Evolutionary conservation across 371 early-diverging fungal species (phyloP), one percentile per base, ranked within the genome.

Genomic region (Syncephalastrum contaminatum): DNA sequence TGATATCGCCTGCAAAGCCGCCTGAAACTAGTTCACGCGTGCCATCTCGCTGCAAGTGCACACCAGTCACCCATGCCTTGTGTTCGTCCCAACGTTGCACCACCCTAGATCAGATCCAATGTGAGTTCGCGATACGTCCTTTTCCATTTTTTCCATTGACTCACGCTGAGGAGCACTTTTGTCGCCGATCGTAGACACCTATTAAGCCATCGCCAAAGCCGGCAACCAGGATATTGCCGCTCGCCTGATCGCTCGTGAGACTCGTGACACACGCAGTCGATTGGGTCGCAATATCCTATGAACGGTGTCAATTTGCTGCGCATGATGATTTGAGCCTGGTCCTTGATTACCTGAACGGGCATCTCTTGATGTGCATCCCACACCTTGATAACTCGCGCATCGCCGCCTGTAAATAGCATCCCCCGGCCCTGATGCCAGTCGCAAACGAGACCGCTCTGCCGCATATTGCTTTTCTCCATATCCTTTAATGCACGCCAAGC

Each of bases 361-460:
- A 86, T 60, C 63, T 93, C 93, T 46, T 86, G 82, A 19, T 88
- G 86, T 4, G 88, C 89, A 75, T 93, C 92, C 95, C 95, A 95
- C 2, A 93, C 80, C 45, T 86, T 77, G 52, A 93, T 87, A 18
- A 80, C 61, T 10, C 82, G 72, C 3, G 84, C 75, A 64, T 89
- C 92, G 7, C 95, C 94, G 20, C 87, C 86, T 12, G 86, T 86
- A 25, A 89, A 69, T 3, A 93, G 64, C 1, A 72, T 63, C 7
- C 92, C 93, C 16, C 81, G 68, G 19, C 72, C 65, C 68, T 92
- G 91, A 59, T 92, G 90, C 93, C 94, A 93, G 15, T 92, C 89
- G 1, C 81, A 71, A 8, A 90, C 77, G 16, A 92, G 58, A 1
- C 87, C 89, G 41, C 81, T 79, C 43, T 84, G 80, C 47, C 73